A percentile compares a stretch with the other conserved stretches of the same genome.
phyloP scores from a whole-genome alignment of 106 monocot species.

The Dactylorhiza incarnata region DNA sequence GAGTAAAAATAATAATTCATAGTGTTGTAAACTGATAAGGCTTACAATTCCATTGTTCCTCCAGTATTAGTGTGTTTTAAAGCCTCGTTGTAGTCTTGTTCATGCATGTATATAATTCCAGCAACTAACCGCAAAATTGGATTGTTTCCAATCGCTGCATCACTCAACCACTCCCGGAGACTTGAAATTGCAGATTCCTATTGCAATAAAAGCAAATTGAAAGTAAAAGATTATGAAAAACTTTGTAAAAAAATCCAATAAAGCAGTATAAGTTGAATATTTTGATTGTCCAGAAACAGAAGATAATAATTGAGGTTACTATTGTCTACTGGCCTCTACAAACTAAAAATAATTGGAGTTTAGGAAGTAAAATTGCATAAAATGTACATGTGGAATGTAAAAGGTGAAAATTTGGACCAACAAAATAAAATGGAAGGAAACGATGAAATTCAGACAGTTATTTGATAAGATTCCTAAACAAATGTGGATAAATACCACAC shows the following conservation, averaged over 20 bases:
- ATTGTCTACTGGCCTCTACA: no score
- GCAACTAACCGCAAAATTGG: conserved; percentile 67
- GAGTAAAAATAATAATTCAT: neutral
- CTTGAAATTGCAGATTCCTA: conserved; percentile 77
- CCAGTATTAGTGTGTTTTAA: conserved; percentile 86
- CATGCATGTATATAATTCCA: conserved; percentile 90
- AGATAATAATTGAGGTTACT: neutral
- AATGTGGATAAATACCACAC: no score
- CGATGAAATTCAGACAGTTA: no score
- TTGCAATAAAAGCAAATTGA: neutral
- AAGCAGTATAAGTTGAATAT: neutral
- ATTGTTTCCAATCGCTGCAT: conserved; percentile 81
- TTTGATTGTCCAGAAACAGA: neutral
- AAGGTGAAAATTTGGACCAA: no score
- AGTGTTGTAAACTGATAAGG: neutral
- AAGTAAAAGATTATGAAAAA: neutral
- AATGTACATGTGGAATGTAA: no score
- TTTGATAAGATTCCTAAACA: no score
- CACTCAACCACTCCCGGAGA: conserved; percentile 75
- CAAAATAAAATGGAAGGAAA: no score
- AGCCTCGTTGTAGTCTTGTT: conserved; percentile 86
- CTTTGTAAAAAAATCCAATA: neutral
- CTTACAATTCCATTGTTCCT: conserved; percentile 92
- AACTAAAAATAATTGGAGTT: no score
- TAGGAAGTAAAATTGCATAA: no score